Base-by-base conservation (phyloP, 1,284 basidiomycete genomes). In the Malassezia globosa region DNA sequence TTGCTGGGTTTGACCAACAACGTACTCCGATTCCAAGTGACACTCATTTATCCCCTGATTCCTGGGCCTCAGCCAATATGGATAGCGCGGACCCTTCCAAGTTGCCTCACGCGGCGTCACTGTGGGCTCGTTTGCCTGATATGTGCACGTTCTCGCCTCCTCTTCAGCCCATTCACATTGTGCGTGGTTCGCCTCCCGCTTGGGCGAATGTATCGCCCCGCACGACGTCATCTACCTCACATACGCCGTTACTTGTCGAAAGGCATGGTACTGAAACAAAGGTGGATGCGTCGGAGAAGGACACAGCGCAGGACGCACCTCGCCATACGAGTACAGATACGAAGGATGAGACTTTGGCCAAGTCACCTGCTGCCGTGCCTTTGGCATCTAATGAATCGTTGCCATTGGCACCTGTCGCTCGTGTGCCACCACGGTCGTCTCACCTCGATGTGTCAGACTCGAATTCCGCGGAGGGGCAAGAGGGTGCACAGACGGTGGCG, bases 151-250 rank as follows among this genome's bases (percentile, higher is more conserved):
- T 26, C 39, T 29, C 39, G 39, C 39, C 39, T 16, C 39, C 39
- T 5, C 21, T 43, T 24, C 29, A 43, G 21, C 27, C 41, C 16
- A 43, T 43, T 26, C 41, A 43, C 18, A 43, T 43, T 19, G 41
- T 43, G 31, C 41, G 41, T 35, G 41, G 41, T 19, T 43, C 41
- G 22, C 41, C 41, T 4, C 41, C 41, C 11, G 18, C 41, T 4
- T 43, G 41, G 41, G 41, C 41, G 5, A 43, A 14, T 14, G 19
- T 22, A 7, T 43, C 31, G 41, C 31, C 41, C 7, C 41, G 26
- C 26, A 21, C 25, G 7, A 26, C 11, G 39, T 21, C 29, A 11
- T 31, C 29, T 31, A 31, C 29, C 29, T 16, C 16, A 13, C 29
- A 31, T 11, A 13, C 29, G 29, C 29, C 29, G n/a, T 16, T 11